phyloP scores from a whole-genome alignment of 2,329 filamentous ascomycete species.

The Paraphaeosphaeria minitans region DNA sequence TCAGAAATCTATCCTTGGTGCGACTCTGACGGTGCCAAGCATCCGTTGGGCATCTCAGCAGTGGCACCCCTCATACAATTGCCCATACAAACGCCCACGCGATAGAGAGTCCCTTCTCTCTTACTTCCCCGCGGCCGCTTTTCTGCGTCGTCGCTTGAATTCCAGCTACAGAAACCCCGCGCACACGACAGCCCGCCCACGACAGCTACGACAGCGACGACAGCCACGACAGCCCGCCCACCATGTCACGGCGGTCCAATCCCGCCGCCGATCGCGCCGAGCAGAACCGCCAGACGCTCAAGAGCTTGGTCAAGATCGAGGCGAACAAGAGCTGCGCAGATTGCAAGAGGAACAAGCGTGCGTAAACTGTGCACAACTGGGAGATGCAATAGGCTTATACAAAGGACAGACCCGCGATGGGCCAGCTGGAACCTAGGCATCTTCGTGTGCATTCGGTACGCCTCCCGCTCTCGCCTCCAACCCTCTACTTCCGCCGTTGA shows the following conservation, averaged over 20 bases:
- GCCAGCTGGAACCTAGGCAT: constrained; percentile 98
- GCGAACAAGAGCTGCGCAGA: constrained; percentile 96
- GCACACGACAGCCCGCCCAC: constrained; percentile 25
- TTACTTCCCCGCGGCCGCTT: not conserved
- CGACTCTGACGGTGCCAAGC: constrained; percentile 12
- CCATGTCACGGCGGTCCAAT: constrained; percentile 82
- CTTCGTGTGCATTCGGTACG: constrained; percentile 87
- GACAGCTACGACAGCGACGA: no score
- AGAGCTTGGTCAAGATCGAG: constrained; percentile 92
- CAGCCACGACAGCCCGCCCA: constrained; percentile 22
- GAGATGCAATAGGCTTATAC: constrained; percentile 24
- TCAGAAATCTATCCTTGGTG: constrained; percentile 2
- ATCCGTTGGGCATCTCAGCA: not conserved
- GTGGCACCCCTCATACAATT: constrained; percentile 6
- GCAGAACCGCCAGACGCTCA: constrained; percentile 92
- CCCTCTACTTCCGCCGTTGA: constrained; percentile 16
- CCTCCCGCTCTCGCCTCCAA: not conserved
- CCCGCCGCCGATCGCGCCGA: constrained; percentile 85
- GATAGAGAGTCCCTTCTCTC: not conserved
- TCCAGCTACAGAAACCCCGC: not conserved
- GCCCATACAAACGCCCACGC: constrained; percentile 1
- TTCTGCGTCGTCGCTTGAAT: not conserved
- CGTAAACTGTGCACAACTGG: constrained; percentile 41
- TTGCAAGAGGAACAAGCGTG: constrained; percentile 98
- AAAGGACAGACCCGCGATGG: constrained; percentile 86